Evolutionary conservation across 768 basidiomycete genomes (phyloP).

Genomic region (Pleurotus cornucopiae): DNA sequence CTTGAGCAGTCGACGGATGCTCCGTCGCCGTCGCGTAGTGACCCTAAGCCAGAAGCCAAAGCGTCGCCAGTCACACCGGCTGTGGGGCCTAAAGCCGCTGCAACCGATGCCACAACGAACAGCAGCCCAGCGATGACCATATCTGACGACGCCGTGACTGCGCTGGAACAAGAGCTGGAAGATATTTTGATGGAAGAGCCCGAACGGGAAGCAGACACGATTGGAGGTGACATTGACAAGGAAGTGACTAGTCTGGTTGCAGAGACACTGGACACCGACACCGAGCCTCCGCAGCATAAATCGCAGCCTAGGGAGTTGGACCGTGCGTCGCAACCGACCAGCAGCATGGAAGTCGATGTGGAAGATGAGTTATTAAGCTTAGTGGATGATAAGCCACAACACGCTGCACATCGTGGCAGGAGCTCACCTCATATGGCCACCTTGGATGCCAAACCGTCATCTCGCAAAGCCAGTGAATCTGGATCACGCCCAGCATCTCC

Average conservation of each 20-base stretch:
- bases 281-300: conserved; percentile 9
- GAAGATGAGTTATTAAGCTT: conserved; percentile 71
- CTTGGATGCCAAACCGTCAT: conserved; percentile 9
- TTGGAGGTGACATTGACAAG: conserved; percentile 35
- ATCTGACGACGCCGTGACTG: conserved; percentile 28
- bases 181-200: conserved; percentile 24
- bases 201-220: background rate
- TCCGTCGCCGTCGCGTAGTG: conserved; percentile 15
- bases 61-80: conserved; percentile 20
- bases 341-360: conserved; percentile 37
- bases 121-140: conserved; percentile 7
- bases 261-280: conserved; percentile 31
- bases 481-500: conserved; percentile 12
- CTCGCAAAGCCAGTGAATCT: background rate
- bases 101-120: conserved; percentile 5
- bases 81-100: conserved; percentile 11
- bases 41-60: conserved; percentile 8
- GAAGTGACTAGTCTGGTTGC: conserved; percentile 40
- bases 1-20: conserved; percentile 47
- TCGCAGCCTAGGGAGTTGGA: background rate
- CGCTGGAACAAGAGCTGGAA: conserved; percentile 44
- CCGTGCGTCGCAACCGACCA: background rate
- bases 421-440: conserved; percentile 10
- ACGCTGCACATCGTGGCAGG: conserved; percentile 10
- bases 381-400: conserved; percentile 43